Conservation (phyloP, 768 basidiomycete species). For the Russula abietina region DNA sequence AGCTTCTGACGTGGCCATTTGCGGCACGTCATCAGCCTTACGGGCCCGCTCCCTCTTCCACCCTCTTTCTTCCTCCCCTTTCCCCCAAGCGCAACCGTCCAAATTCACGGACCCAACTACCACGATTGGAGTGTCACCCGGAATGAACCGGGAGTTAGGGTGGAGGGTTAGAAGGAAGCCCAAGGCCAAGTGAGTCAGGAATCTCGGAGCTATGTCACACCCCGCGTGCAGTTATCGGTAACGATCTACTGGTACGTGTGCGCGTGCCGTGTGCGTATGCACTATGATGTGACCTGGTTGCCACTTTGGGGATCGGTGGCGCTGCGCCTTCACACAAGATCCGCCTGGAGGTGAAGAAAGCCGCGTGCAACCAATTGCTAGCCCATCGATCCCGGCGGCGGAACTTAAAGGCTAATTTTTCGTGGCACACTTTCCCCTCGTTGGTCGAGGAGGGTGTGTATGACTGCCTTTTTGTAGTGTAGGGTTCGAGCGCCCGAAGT, state of each 20-base stretch:
- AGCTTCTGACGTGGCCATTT: conserved; percentile 24
- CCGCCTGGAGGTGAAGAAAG: conserved; percentile 15
- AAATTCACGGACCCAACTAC: conserved; percentile 3
- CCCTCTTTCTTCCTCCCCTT: not conserved
- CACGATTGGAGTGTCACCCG: conserved; percentile 15
- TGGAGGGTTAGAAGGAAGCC: conserved; percentile 4
- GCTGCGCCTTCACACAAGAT: conserved; percentile 17
- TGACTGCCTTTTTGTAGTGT: not conserved
- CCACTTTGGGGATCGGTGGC: conserved; percentile 16
- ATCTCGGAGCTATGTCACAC: conserved; percentile 16
- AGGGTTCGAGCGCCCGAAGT: not conserved
- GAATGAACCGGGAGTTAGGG: conserved; percentile 9
- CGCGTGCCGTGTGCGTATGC: conserved; percentile 4
- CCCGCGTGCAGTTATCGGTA: conserved; percentile 12
- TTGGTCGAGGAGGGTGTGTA: not conserved
- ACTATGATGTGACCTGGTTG: conserved; percentile 10
- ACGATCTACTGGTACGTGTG: conserved; percentile 22
- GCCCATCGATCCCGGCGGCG: not conserved
- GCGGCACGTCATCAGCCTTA: conserved; percentile 15
- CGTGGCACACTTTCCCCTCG: not conserved
- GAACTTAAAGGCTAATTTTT: conserved; percentile 10
- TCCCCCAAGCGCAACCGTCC: not conserved
- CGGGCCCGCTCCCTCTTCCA: not conserved
- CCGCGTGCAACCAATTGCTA: not conserved
- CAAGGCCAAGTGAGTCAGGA: not conserved